Conservation (phyloP, 805 yeast genomes). For the Metschnikowia koreensis region DNA sequence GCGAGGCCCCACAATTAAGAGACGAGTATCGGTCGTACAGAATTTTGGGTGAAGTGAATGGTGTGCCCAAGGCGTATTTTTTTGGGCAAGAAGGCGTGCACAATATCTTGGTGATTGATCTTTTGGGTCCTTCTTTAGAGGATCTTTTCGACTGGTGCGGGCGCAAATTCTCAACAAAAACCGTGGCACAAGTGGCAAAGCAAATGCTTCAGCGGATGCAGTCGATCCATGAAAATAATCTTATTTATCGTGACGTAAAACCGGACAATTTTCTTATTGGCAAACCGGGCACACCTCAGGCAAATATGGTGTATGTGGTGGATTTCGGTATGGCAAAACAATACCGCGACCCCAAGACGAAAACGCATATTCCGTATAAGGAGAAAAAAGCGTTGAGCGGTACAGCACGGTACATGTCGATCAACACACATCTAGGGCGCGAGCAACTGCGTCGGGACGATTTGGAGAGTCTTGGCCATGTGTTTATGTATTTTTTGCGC, state of each 20-base stretch:
- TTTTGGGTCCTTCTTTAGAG: constrained; percentile 92
- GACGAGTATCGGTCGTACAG: constrained; percentile 97
- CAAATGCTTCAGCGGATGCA: constrained; percentile 91
- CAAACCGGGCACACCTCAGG: constrained; percentile 78
- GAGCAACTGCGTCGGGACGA: constrained; percentile 97
- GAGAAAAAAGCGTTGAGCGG: constrained; percentile 95
- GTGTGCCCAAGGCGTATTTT: constrained; percentile 95
- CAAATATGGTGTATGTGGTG: constrained; percentile 81
- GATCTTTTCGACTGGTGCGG: constrained; percentile 99
- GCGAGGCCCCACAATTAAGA: constrained; percentile 95
- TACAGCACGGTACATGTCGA: constrained; percentile 98
- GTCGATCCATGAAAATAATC: constrained; percentile 81
- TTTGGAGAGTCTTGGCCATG: constrained; percentile 94
- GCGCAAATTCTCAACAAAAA: constrained; percentile 79
- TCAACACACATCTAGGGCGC: constrained; percentile 94
- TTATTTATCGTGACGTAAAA: constrained; percentile 94
- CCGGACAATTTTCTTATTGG: constrained; percentile 97
- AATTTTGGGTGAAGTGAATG: constrained; percentile 73
- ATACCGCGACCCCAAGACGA: constrained; percentile 94
- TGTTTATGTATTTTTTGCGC: constrained; percentile 87
- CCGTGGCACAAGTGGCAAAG: constrained; percentile 89
- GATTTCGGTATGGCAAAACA: constrained; percentile 99
- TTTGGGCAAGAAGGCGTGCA: constrained; percentile 98
- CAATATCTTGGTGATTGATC: constrained; percentile 89
- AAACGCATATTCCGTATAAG: constrained; percentile 93